phyloP scores from a whole-genome alignment of 139 green algal genomes.

The Tetradesmus obliquus region DNA sequence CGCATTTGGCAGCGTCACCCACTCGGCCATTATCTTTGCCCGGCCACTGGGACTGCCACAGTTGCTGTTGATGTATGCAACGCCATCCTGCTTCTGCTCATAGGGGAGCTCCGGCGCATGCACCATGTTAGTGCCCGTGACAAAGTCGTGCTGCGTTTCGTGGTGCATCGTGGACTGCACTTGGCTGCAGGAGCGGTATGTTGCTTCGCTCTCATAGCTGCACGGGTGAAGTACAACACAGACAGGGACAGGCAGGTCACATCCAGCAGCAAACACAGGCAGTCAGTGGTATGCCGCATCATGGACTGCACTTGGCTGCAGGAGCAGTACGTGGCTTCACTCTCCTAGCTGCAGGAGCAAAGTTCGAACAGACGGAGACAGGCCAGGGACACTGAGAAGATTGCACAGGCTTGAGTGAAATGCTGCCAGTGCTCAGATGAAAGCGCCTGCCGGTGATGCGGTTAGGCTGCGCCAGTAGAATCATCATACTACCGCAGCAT shows the following conservation, averaged over 20 bases:
- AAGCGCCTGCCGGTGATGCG: too few species aligned
- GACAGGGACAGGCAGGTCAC: background rate
- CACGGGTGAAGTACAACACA: background rate
- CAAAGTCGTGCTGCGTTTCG: background rate
- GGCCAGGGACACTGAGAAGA: too few species aligned
- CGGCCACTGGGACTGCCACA: background rate
- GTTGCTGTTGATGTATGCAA: constrained; percentile 39
- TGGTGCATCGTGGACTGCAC: background rate
- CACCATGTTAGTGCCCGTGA: background rate
- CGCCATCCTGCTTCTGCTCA: constrained; percentile 12
- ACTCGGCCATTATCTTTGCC: background rate
- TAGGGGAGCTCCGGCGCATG: background rate
- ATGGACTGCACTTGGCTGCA: too few species aligned
- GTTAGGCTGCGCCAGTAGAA: too few species aligned
- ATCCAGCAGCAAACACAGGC: background rate
- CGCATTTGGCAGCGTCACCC: background rate
- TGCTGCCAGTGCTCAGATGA: too few species aligned
- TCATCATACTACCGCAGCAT: too few species aligned
- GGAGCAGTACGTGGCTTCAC: too few species aligned
- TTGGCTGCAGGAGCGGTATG: constrained; percentile 14
- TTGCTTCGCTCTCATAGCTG: background rate
- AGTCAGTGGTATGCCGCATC: too few species aligned
- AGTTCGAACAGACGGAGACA: too few species aligned
- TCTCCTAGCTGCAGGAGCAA: too few species aligned
- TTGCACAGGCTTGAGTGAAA: too few species aligned